Base-by-base conservation (phyloP, 2,329 filamentous ascomycete species). In the Neocucurbitaria cava region DNA sequence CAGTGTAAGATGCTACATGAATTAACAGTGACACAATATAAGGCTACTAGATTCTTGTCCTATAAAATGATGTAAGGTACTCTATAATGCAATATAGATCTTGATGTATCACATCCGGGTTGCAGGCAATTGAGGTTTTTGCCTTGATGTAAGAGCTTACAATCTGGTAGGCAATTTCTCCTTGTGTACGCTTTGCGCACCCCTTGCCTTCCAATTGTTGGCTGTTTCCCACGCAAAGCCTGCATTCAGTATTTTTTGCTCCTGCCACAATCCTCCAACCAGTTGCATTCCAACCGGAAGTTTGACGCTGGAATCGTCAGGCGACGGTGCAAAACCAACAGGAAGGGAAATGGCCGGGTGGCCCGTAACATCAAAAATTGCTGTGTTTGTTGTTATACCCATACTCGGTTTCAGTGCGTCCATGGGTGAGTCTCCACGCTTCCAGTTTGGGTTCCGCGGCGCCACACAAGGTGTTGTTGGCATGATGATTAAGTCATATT, bases 401-500 rank as follows among this genome's bases (percentile, higher is more conserved):
- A 68, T 72, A 30, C 67, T 72, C 13, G 64, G 62, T 31, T 62
- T 70, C 35, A 71, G 42, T 1, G 66, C 68, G 3, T 65, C 61
- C 40, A 70, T 67, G 6, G 69, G 67, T 15, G 66, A 57, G 26
- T 71, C 69, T 24, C 65, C 66, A 9, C 44, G 55, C 52, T 65
- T 69, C 59, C 63, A 71, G 2, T 64, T 56, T 6, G 58, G 51
- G 40, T 72, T 68, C 0, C 48, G 57, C 1, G 62, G 65, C 15
- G 62, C 62, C 15, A 65, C 66, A 24, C 66, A 69, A 2, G 67
- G 67, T 9, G 66, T 72, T 1, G 75, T 77, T 1, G 78, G 79
- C 72, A 78, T 76, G 3, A 80, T 58, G 31, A 81, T 58, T 0
- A 79, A 55, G 48, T 81, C 78, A 26, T 73, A 76, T 8, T 62